A percentile compares a stretch with the other conserved stretches of the same genome.
Conservation (phyloP, 495 filamentous ascomycete species). For the Xylaria nigripes region DNA sequence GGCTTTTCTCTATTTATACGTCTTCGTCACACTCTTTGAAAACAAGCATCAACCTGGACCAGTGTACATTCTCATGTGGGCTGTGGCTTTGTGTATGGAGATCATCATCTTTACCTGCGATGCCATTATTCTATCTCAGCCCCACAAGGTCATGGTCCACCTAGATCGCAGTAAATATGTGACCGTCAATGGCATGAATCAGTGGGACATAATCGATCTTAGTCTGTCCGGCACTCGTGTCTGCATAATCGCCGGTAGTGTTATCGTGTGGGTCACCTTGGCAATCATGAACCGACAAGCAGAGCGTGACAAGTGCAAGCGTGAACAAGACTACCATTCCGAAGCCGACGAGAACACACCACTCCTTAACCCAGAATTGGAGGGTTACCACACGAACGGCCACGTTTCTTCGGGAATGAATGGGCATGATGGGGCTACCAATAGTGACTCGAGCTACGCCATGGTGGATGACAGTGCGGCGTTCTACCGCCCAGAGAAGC, state of each 20-base stretch:
- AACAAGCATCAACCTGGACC: constrained; percentile 63
- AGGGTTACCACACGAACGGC: constrained; percentile 28
- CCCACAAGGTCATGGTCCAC: constrained; percentile 42
- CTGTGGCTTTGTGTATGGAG: constrained; percentile 58
- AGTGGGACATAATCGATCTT: constrained; percentile 48
- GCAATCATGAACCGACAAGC: constrained; percentile 22
- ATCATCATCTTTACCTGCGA: constrained; percentile 57
- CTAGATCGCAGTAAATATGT: constrained; percentile 13
- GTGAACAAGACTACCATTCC: constrained; percentile 40
- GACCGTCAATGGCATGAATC: constrained; percentile 16
- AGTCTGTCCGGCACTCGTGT: constrained; percentile 37
- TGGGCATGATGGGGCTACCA: constrained; percentile 21
- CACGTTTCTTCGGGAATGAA: constrained; percentile 20
- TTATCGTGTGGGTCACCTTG: constrained; percentile 35
- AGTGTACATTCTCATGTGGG: constrained; percentile 69
- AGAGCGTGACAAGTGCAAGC: constrained; percentile 27
- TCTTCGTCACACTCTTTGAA: constrained; percentile 73
- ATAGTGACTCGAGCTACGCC: constrained; percentile 23
- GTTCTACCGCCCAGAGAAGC: constrained; percentile 44
- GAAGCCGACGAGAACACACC: constrained; percentile 43
- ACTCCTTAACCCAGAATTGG: constrained; percentile 27
- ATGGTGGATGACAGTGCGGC: constrained; percentile 40
- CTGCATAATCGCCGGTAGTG: constrained; percentile 27
- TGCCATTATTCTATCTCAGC: constrained; percentile 49
- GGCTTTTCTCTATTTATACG: constrained; percentile 47